Percentiles rank a stretch among this genome's conserved stretches.
Evolutionary conservation across 2,329 filamentous ascomycete genomes (phyloP).

Genomic region (Venturia oleaginea): DNA sequence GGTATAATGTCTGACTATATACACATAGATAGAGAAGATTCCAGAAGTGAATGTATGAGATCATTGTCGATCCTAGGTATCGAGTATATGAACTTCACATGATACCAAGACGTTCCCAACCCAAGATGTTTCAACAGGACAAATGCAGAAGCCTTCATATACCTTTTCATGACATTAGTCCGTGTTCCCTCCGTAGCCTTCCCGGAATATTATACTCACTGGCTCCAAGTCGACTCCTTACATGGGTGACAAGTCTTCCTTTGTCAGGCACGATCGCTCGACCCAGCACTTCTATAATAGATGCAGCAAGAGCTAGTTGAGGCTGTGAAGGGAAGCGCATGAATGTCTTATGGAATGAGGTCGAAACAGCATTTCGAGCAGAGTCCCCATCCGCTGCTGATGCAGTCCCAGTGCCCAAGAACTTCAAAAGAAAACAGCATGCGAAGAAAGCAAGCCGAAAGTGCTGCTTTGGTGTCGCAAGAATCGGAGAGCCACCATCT

Average conservation of each 20-base stretch:
- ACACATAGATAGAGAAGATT: too few species aligned
- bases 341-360: slow-evolving; percentile 12
- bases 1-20: too few species aligned
- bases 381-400: slow-evolving; percentile 14
- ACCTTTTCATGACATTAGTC: not conserved
- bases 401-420: slow-evolving; percentile 11
- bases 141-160: too few species aligned
- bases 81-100: too few species aligned
- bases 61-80: too few species aligned
- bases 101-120: too few species aligned
- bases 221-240: slow-evolving; percentile 15
- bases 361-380: slow-evolving; percentile 14
- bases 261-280: slow-evolving; percentile 15
- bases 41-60: too few species aligned
- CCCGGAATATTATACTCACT: not conserved
- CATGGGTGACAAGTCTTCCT: slow-evolving; percentile 13
- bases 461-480: slow-evolving; percentile 15
- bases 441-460: slow-evolving; percentile 14
- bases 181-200: too few species aligned
- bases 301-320: slow-evolving; percentile 10
- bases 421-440: slow-evolving; percentile 15
- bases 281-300: slow-evolving; percentile 13
- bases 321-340: slow-evolving; percentile 11
- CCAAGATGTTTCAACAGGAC: too few species aligned
- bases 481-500: slow-evolving; percentile 12